Evolutionary conservation across 805 yeast species (phyloP).

Genomic region (Jamesozyma piceae): DNA sequence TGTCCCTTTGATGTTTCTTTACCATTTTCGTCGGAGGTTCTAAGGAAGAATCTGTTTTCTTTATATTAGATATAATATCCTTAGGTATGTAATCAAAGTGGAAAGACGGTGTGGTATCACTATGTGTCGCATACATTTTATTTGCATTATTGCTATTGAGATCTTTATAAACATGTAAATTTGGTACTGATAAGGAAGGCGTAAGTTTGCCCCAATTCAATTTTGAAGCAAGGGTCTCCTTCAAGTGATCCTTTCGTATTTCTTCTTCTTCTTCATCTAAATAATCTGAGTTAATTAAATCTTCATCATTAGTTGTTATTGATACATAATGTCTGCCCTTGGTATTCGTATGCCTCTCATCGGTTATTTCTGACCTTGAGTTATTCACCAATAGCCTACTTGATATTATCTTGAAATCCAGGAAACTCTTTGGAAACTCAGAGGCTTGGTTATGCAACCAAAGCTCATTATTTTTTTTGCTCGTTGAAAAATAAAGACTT

Average conservation of each 20-base stretch:
- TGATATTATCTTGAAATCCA: slow-evolving; percentile 1
- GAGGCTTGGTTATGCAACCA: slow-evolving; percentile 10
- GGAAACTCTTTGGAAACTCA: neutral
- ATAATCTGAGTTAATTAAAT: neutral
- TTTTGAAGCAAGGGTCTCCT: slow-evolving; percentile 9
- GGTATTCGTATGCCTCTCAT: neutral
- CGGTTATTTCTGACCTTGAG: neutral
- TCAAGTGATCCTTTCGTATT: slow-evolving; percentile 8
- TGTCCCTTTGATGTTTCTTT: neutral
- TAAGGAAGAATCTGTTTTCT: neutral
- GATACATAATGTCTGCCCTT: neutral
- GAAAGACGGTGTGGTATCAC: slow-evolving; percentile 7
- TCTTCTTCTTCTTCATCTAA: slow-evolving; percentile 8
- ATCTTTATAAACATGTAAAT: slow-evolving; percentile 15
- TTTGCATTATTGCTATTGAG: slow-evolving; percentile 9
- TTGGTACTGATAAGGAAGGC: slow-evolving; percentile 11
- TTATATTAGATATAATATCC: slow-evolving; percentile 9
- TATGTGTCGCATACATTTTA: slow-evolving; percentile 11
- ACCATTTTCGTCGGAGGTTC: no score
- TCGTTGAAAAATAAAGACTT: slow-evolving; percentile 8
- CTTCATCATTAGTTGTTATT: neutral
- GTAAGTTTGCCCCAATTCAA: slow-evolving; percentile 14
- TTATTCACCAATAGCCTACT: neutral
- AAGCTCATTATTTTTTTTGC: neutral
- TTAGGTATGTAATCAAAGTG: slow-evolving; percentile 18